Evolutionary conservation across 2,329 filamentous ascomycete genomes (phyloP).

Genomic region (Venturia aucupariae): DNA sequence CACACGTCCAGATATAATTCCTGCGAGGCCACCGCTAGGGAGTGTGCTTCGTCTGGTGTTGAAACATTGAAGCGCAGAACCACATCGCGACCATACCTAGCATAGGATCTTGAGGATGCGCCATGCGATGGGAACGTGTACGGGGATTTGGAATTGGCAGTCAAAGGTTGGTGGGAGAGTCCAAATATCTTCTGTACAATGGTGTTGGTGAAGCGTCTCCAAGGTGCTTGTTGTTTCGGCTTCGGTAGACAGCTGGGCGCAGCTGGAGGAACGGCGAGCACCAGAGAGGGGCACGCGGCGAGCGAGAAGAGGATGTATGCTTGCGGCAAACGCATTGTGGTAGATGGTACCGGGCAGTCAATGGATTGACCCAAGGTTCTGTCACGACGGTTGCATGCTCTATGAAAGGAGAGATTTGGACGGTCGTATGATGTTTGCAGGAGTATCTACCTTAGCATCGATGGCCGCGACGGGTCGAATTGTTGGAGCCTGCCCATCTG

Average conservation of each 20-base stretch:
- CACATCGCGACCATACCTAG: constrained; percentile 29
- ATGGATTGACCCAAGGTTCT: neutral
- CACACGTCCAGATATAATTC: constrained; percentile 82
- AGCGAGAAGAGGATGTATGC: neutral
- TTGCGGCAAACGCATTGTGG: neutral
- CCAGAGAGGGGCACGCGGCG: neutral
- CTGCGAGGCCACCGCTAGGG: constrained; percentile 62
- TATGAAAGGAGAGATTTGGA: neutral
- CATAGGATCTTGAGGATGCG: neutral
- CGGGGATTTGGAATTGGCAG: neutral
- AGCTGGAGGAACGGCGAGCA: neutral
- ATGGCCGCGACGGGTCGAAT: neutral
- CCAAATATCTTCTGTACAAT: constrained; percentile 27
- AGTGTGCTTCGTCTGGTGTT: constrained; percentile 56
- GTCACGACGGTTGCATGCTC: neutral
- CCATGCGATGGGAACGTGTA: neutral
- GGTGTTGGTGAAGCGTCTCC: constrained; percentile 29
- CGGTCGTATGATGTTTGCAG: neutral
- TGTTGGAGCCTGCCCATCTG: neutral
- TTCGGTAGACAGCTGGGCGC: neutral
- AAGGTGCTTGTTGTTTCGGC: constrained; percentile 19
- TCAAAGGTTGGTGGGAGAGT: constrained; percentile 16
- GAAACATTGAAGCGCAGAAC: constrained; percentile 81
- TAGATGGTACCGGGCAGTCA: neutral
- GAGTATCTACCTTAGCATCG: neutral